Base-by-base conservation (phyloP, 2,329 filamentous ascomycete genomes). In the Pestalotiopsis sp. region DNA sequence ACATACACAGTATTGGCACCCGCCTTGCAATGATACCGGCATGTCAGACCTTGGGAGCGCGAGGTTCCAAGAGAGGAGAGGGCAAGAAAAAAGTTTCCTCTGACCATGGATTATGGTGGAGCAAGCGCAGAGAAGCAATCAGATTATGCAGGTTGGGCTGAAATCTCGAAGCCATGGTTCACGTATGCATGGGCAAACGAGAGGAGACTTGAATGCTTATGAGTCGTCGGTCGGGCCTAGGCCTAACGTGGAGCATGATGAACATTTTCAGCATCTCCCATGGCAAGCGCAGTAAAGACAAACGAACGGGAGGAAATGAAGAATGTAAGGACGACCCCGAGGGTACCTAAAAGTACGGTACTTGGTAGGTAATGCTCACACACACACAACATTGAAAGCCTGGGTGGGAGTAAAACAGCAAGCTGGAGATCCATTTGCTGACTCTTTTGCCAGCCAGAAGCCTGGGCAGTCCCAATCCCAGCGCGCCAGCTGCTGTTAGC, bases 401-500 rank as follows among this genome's bases (percentile, higher is more conserved):
- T 52, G 44, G 30, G 30, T 35, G 30, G 30, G 30, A 35, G 30
- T 9, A 35, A 35, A 35, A 35, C 30, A 35, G 30, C 30, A 35
- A 35, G 30, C 30, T 35, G 30, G 30, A 35, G 30, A 35, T 35
- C 30, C 30, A 35, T 35, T 1, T 7, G 10, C 26, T 58, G 55
- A n/a, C 20, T n/a, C 55, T 24, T 58, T 24, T 58, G 55, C 24
- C 22, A 24, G 55, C 24, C 11, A 24, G 11, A 24, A 24, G 30
- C 35, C 13, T 26, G 35, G 35, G 30, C n/a, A 20, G 58, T 11
- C 58, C 58, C 58, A 35, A 35, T 35, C 35, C 58, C 26, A 61
- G n/a, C 58, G n/a, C 35, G 58, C 58, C 58, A 35, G 24, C 58
- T 35, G 24, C 26, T 61, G 13, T 52, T 68, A 68, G 66, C 57